phyloP scores from a whole-genome alignment of 2,329 filamentous ascomycete genomes.

The Aspergillus carbonarius region DNA sequence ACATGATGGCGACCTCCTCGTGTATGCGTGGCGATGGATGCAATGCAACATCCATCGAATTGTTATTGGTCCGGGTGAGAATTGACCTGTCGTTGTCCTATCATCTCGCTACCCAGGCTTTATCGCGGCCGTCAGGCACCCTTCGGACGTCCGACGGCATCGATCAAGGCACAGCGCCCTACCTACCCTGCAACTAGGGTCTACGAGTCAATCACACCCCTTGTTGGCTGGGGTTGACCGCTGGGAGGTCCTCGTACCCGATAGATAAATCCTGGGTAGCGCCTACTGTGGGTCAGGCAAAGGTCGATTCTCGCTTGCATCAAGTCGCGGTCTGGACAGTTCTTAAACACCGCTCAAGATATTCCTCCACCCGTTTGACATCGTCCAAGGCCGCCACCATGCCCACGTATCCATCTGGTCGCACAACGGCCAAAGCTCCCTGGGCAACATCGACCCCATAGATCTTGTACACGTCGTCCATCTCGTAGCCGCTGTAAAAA shows the following conservation, averaged over 20 bases:
- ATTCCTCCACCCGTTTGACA: constrained; percentile 26
- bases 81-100: not conserved
- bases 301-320: not conserved
- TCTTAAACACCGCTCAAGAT: constrained; percentile 23
- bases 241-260: not conserved
- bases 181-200: not conserved
- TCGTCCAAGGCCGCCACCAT: constrained; percentile 28
- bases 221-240: not conserved
- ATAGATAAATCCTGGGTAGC: not conserved
- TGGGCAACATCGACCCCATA: constrained; percentile 34
- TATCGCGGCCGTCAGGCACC: not conserved
- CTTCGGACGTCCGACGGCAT: not conserved
- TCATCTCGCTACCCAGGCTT: not conserved
- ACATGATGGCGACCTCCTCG: not conserved
- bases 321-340: constrained; percentile 9
- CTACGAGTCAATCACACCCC: not conserved
- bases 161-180: not conserved
- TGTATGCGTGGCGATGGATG: not conserved
- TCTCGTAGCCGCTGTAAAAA: constrained; percentile 34
- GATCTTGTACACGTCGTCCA: constrained; percentile 37
- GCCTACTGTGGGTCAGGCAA: not conserved
- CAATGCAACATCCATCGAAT: too few relatives aligned
- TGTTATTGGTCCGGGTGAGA: not conserved
- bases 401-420: constrained; percentile 43
- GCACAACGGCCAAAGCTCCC: constrained; percentile 36